Percentiles rank a stretch among this genome's conserved stretches.
Evolutionary conservation across 805 yeast species (phyloP).

Genomic region (Metschnikowia lunata): DNA sequence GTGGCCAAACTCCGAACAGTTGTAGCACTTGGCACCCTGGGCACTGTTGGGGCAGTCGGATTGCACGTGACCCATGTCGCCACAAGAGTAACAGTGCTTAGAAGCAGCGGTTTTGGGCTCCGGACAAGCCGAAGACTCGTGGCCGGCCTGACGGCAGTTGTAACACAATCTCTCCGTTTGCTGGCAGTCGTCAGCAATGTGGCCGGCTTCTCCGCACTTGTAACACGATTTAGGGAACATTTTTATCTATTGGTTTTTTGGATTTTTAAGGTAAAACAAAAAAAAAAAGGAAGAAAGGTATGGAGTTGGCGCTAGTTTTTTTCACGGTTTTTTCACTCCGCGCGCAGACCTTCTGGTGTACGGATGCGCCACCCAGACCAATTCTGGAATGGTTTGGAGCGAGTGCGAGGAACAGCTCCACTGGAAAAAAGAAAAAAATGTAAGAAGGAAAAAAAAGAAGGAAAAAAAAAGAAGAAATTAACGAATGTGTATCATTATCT

Average conservation of each 20-base stretch:
- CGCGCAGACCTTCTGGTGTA: no score
- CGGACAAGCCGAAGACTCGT: constrained; percentile 84
- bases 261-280: background rate
- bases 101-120: constrained; percentile 79
- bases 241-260: background rate
- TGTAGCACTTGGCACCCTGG: constrained; percentile 74
- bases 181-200: constrained; percentile 81
- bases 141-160: constrained; percentile 89
- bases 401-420: no score
- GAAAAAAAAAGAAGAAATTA: no score
- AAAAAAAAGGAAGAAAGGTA: background rate
- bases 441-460: no score
- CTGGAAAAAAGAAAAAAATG: no score
- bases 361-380: no score
- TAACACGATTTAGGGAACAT: constrained; percentile 72
- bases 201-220: constrained; percentile 91
- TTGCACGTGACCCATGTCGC: constrained; percentile 84
- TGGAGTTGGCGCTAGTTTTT: no score
- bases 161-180: constrained; percentile 85
- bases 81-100: constrained; percentile 92
- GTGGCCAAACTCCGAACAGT: constrained; percentile 75
- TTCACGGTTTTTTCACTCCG: no score
- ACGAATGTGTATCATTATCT: no score
- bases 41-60: constrained; percentile 71
- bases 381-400: no score